A percentile compares a stretch with the other conserved stretches of the same genome.
phyloP scores from a whole-genome alignment of 768 basidiomycete species.

The Pleurotus tuoliensis region DNA sequence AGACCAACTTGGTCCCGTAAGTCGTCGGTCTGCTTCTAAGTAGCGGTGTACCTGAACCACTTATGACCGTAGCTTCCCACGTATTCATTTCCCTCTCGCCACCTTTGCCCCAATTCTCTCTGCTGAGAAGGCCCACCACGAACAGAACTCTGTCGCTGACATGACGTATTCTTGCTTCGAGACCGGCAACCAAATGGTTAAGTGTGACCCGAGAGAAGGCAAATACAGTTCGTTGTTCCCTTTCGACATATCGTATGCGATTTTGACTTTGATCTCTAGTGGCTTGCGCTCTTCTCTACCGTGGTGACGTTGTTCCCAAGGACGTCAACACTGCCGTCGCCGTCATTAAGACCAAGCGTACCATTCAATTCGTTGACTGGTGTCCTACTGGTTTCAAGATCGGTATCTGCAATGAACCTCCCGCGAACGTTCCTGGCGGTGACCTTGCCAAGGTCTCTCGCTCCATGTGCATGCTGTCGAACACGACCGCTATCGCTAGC shows the following conservation, averaged over 20 bases:
- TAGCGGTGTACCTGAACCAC: slow-evolving; percentile 10
- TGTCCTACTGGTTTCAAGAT: slow-evolving; percentile 98
- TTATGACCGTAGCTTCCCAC: slow-evolving; percentile 70
- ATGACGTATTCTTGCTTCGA: slow-evolving; percentile 99
- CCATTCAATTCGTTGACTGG: slow-evolving; percentile 99
- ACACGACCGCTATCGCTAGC: slow-evolving; percentile 89
- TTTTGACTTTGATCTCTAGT: slow-evolving; percentile 38
- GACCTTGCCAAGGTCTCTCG: slow-evolving; percentile 93
- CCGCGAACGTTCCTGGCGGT: slow-evolving; percentile 88
- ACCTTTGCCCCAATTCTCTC: slow-evolving; percentile 95
- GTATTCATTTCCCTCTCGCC: slow-evolving; percentile 97
- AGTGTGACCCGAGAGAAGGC: slow-evolving; percentile 94
- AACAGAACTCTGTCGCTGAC: slow-evolving; percentile 95
- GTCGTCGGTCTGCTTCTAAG: slow-evolving; percentile 24
- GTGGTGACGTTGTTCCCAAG: slow-evolving; percentile 96
- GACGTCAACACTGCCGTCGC: slow-evolving; percentile 92
- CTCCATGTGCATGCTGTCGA: slow-evolving; percentile 96
- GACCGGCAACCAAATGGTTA: slow-evolving; percentile 92
- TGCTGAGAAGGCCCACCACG: slow-evolving; percentile 91
- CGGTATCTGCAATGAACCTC: slow-evolving; percentile 96
- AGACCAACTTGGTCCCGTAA: slow-evolving; percentile 96
- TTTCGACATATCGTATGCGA: not conserved
- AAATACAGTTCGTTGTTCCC: slow-evolving; percentile 82
- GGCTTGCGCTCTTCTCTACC: slow-evolving; percentile 90
- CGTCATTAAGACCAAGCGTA: slow-evolving; percentile 94